These are phyloP conservation scores for Saksenaea vasiformis DNA, from an alignment of 371 early-diverging fungal genomes.

Conservation along the genomic window DNA sequence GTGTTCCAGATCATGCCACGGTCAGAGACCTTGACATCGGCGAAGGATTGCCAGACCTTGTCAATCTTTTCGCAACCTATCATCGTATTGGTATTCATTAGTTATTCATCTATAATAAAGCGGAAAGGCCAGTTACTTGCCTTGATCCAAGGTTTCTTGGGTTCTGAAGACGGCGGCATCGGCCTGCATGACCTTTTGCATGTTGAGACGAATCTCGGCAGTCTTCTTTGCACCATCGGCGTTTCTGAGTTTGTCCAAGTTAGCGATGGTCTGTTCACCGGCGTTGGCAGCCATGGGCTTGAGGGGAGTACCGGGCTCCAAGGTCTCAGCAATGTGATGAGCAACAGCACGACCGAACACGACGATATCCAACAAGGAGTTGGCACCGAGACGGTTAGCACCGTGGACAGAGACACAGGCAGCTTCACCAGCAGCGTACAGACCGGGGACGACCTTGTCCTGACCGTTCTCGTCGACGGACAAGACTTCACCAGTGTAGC, in stretches of 20 bases:
- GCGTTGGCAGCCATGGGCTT: conserved; percentile 82
- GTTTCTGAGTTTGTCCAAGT: conserved; percentile 91
- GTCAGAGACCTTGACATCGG: conserved; percentile 89
- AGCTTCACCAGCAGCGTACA: conserved; percentile 96
- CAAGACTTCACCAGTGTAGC: conserved; percentile 96
- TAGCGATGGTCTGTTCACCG: conserved; percentile 85
- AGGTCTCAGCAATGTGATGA: conserved; percentile 89
- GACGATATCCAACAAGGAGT: conserved; percentile 96
- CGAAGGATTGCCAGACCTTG: conserved; percentile 77
- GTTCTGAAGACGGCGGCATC: conserved; percentile 98
- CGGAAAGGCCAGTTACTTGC: conserved; percentile 26
- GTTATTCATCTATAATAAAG: no score
- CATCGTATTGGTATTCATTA: no score
- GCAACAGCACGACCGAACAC: conserved; percentile 97
- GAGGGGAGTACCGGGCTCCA: conserved; percentile 87
- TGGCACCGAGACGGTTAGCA: conserved; percentile 97
- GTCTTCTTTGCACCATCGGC: conserved; percentile 81
- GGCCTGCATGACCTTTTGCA: conserved; percentile 98
- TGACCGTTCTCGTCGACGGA: conserved; percentile 71
- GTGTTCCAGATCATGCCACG: conserved; percentile 98
- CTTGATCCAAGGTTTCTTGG: conserved; percentile 89
- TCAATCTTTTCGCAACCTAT: conserved; percentile 80
- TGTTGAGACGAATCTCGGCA: conserved; percentile 87
- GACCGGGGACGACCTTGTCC: conserved; percentile 86
- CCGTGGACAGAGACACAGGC: conserved; percentile 96